Base-by-base conservation (phyloP, 805 yeast genomes). In the Tetrapisispora taiwanensis region DNA sequence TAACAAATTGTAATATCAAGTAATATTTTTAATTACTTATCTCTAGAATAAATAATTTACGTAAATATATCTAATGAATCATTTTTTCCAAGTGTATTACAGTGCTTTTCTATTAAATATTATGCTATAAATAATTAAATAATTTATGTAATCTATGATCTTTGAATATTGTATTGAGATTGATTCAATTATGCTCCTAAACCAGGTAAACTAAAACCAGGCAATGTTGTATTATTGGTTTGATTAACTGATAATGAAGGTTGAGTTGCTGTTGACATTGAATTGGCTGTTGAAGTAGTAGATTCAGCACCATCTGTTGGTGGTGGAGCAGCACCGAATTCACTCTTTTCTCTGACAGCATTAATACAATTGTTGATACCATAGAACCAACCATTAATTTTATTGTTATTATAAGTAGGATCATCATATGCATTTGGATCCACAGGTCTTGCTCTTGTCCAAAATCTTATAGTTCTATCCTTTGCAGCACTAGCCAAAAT, bases 371-470 rank as follows among this genome's bases (percentile, higher is more conserved):
- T 60, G 36, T 62, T 62, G 22, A 62, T 69, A n/a, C 72, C 73
- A 48, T 68, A 69, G 52, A 65, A 70, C 81, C 81, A 76, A 6
- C 79, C 78, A 32, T 76, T 78, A 41, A 66, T 68, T 52, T 76
- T 76, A 36, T 75, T 76, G 59, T 76, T 72, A 15, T 86, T 81
- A 63, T 88, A 87, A 45, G 86, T 79, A 14, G 86, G 83, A 60
- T 86, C 95, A 51, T 79, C 77, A 67, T 78, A 87, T 3, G 85
- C 84, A 57, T 75, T 76, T 0, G 86, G 83, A 66, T 92, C 98
- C 52, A 81, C 82, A 1, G 97, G 96, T 58, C 95, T 73, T 1
- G 95, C 83, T 42, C 99, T 72, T 27, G 89, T 79, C 99, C 99
- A 92, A 65, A 94, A 85, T 45, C 97, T 68, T 20, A 95, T 85